phyloP scores from a whole-genome alignment of 2,329 filamentous ascomycete genomes.

The Leptographium wingfieldii region DNA sequence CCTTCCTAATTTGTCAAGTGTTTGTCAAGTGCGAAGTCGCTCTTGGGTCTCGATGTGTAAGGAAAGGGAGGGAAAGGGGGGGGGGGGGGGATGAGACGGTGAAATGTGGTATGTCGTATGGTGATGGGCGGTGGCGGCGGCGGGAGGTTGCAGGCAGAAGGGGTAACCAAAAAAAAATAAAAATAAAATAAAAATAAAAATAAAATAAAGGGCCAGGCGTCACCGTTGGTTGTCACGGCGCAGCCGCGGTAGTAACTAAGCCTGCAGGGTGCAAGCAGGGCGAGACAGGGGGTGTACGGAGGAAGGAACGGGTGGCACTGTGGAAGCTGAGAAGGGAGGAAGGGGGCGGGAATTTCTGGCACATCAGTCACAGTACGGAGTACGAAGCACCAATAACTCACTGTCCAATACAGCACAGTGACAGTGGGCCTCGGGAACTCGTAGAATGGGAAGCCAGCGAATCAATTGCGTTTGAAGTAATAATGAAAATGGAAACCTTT shows the following conservation, averaged over 20 bases:
- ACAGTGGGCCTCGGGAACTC: constrained; percentile 1
- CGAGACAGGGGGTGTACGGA: constrained; percentile 3
- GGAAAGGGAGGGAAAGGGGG: constrained; percentile 1
- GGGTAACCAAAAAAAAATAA: not conserved
- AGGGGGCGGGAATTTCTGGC: constrained; percentile 7
- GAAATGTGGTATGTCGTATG: constrained; percentile 5
- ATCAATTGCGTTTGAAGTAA: constrained; percentile 2
- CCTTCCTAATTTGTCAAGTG: not conserved
- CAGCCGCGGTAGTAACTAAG: constrained; percentile 10
- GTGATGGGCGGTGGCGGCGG: constrained; percentile 6
- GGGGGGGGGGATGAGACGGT: constrained; percentile 3
- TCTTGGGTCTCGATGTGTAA: not conserved
- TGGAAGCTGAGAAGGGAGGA: constrained; percentile 5
- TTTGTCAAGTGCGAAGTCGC: not conserved
- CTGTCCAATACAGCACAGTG: not conserved
- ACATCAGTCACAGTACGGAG: not conserved
- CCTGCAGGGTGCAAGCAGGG: constrained; percentile 3
- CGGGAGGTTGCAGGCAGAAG: constrained; percentile 8
- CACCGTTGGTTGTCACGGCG: constrained; percentile 9
- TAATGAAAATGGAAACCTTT: not conserved
- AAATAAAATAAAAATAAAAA: not conserved
- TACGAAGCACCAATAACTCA: not conserved
- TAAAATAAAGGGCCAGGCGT: constrained; percentile 3
- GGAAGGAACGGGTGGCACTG: constrained; percentile 3
- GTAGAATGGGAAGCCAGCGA: not conserved